phyloP scores from a whole-genome alignment of 1,284 basidiomycete species.

The Meira nashicola region DNA sequence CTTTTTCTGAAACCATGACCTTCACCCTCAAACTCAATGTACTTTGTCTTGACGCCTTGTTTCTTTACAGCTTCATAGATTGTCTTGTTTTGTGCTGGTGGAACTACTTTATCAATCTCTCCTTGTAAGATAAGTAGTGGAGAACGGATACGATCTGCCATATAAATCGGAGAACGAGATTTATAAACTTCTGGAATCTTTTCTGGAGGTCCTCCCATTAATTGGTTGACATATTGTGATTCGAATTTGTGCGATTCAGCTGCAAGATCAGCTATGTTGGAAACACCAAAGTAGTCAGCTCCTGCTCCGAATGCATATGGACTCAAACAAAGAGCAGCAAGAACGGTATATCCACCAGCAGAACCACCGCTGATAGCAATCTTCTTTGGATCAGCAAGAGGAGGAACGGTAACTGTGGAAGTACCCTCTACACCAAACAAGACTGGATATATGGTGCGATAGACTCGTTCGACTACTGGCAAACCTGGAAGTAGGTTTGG shows the following conservation, averaged over 20 bases:
- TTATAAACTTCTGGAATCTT: slow-evolving; percentile 59
- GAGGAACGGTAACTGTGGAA: not conserved
- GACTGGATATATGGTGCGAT: slow-evolving; percentile 18
- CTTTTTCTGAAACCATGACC: slow-evolving; percentile 29
- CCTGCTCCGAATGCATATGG: slow-evolving; percentile 55
- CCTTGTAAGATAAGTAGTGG: slow-evolving; percentile 63
- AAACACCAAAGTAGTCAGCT: slow-evolving; percentile 61
- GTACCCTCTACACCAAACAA: slow-evolving; percentile 12
- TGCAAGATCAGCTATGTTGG: slow-evolving; percentile 58
- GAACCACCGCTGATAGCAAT: slow-evolving; percentile 15
- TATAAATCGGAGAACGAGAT: slow-evolving; percentile 59
- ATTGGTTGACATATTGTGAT: slow-evolving; percentile 58
- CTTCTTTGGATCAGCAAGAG: slow-evolving; percentile 10
- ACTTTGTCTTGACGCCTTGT: slow-evolving; percentile 20
- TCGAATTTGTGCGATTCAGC: slow-evolving; percentile 67
- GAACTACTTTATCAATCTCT: slow-evolving; percentile 61
- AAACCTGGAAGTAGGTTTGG: slow-evolving; percentile 29
- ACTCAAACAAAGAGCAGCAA: slow-evolving; percentile 54
- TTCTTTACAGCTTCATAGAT: slow-evolving; percentile 31
- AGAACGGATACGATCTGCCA: slow-evolving; percentile 58
- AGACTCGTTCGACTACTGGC: slow-evolving; percentile 19
- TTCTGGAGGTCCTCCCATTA: slow-evolving; percentile 60
- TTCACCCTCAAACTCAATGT: slow-evolving; percentile 35
- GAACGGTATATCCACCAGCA: slow-evolving; percentile 16
- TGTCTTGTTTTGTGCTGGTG: slow-evolving; percentile 59